Percentiles rank a stretch among this genome's conserved stretches.
phyloP scores from a whole-genome alignment of 495 filamentous ascomycete genomes.

The Parachaetomium inaequale region DNA sequence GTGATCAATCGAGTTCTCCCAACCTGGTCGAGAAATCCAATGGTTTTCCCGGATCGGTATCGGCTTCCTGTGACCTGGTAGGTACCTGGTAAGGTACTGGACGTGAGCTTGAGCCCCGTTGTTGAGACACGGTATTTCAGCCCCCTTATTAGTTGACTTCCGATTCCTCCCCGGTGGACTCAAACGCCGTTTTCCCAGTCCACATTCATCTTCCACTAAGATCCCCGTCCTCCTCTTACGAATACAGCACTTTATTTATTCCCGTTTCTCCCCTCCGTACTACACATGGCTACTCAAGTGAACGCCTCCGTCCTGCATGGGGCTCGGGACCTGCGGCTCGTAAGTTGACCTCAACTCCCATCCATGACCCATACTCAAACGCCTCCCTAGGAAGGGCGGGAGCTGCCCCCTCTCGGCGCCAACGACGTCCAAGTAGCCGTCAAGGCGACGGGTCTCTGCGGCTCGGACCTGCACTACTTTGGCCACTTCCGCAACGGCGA shows the following conservation, averaged over 20 bases:
- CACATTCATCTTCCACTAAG: not conserved
- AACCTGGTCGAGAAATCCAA: not conserved
- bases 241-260: not conserved
- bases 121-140: not conserved
- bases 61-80: not conserved
- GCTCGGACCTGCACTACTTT: constrained; percentile 68
- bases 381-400: constrained; percentile 45
- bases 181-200: no score
- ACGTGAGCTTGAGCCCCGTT: no score
- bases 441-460: constrained; percentile 61
- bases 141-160: not conserved
- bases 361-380: not conserved
- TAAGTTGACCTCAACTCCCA: constrained; percentile 35
- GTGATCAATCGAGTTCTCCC: not conserved
- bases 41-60: constrained; percentile 10
- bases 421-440: constrained; percentile 57
- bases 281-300: constrained; percentile 31
- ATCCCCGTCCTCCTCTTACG: not conserved
- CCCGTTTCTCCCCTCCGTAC: not conserved
- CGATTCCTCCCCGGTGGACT: no score
- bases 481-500: constrained; percentile 63
- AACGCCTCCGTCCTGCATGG: constrained; percentile 68
- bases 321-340: constrained; percentile 62
- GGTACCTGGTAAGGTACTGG: not conserved
- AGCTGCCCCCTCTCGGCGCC: constrained; percentile 39